Evolutionary conservation across 2,329 filamentous ascomycete species (phyloP), one percentile per base, ranked within the genome.

Genomic region (Cladosporium cucumerinum): DNA sequence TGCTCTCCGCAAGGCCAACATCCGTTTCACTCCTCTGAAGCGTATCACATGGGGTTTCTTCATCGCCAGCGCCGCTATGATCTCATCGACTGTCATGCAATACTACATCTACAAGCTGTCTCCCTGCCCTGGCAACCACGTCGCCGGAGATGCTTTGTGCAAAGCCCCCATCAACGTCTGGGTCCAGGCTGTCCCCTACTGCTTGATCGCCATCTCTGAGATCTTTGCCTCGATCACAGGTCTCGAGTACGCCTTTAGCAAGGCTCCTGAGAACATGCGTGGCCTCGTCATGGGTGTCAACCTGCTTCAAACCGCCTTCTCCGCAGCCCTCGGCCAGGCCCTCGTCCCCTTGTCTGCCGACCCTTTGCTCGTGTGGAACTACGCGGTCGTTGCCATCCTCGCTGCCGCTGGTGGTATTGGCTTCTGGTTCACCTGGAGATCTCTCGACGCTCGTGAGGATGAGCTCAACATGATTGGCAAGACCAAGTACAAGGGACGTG

Each of bases 281-380:
- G 78, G 75, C 36, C 78, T 82, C 57, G 79, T 82, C 65, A 80
- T 80, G 77, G 66, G 81, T 81, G 78, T 88, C 52, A 87, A 85
- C 69, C 79, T 87, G 63, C 80, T 88, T 62, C 87, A 84, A 64
- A 85, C 79, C 55, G 86, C 86, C 2, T 81, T 86, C 61, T 84
- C 84, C 5, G 82, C 85, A 6, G 84, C 84, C 49, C 76, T 92
- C 30, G 87, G 85, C 1, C 85, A 88, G 69, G 83, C 87, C 5
- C 78, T 91, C 23, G 82, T 85, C 5, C 85, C 87, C 0, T 75
- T 83, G 16, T 84, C 86, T 14, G 82, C 82, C 65, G 86, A 92
- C 73, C 89, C 89, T 25, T 80, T 87, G 67, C 82, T 90, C 68
- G 74, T 87, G 60, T 90, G 87, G 86, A 84, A 92, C 79, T 93